Percentiles rank a stretch among this genome's conserved stretches.
These are phyloP conservation scores for Globisporangium okanoganense DNA, from an alignment of 352 stramenopile species.

Conservation along the genomic window DNA sequence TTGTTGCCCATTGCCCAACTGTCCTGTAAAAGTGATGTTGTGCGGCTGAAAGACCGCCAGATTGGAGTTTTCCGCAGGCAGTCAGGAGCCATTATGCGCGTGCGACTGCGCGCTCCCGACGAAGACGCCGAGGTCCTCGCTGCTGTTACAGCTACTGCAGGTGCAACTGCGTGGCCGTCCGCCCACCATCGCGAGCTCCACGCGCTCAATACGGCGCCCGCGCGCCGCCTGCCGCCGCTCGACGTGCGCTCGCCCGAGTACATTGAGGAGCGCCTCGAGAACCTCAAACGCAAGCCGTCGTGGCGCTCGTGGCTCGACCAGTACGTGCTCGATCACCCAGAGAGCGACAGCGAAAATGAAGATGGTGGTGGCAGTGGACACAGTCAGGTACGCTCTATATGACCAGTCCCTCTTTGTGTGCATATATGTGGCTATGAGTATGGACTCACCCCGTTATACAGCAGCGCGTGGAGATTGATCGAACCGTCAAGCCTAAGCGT, in stretches of 20 bases:
- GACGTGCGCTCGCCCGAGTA: conserved; percentile 77
- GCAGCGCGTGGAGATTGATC: conserved; percentile 14
- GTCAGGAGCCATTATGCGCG: conserved; percentile 31
- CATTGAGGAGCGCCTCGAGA: conserved; percentile 83
- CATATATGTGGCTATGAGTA: neutral
- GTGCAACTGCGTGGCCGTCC: conserved; percentile 20
- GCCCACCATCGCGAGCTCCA: conserved; percentile 13
- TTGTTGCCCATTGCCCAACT: neutral
- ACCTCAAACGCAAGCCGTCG: conserved; percentile 72
- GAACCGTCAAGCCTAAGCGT: neutral
- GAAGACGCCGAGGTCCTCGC: conserved; percentile 22
- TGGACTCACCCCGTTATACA: neutral
- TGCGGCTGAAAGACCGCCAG: neutral
- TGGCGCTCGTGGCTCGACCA: conserved; percentile 67
- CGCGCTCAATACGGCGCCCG: conserved; percentile 14
- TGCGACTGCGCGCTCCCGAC: conserved; percentile 62
- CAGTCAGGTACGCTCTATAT: conserved; percentile 1
- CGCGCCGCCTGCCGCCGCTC: conserved; percentile 36
- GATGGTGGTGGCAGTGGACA: conserved; percentile 13
- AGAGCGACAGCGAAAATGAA: conserved; percentile 34
- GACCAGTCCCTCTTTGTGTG: neutral
- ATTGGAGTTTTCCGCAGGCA: conserved; percentile 1
- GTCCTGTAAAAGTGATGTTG: neutral
- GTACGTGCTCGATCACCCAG: conserved; percentile 56
- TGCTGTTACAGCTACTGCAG: neutral